Conservation (phyloP, 768 basidiomycete species). For the Russula earlei region DNA sequence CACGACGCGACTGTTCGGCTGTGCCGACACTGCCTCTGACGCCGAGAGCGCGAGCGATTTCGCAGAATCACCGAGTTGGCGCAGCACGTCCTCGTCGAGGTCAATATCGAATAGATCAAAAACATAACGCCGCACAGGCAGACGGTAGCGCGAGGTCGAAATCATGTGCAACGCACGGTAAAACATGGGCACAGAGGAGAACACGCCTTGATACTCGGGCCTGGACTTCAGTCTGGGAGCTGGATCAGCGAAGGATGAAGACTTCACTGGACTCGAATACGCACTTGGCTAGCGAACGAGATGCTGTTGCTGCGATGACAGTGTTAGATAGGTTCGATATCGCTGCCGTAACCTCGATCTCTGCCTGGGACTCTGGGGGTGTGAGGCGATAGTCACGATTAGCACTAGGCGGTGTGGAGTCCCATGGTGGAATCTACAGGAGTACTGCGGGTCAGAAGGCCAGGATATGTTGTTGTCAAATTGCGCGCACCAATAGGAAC, state of each 20-base stretch:
- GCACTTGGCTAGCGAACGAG: slow-evolving; percentile 78
- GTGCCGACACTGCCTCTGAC: slow-evolving; percentile 26
- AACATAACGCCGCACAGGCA: slow-evolving; percentile 88
- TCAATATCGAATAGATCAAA: slow-evolving; percentile 87
- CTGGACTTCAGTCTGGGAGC: slow-evolving; percentile 63
- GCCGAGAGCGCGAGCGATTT: slow-evolving; percentile 32
- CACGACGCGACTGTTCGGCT: slow-evolving; percentile 10
- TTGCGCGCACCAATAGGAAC: slow-evolving; percentile 60
- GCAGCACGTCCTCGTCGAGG: slow-evolving; percentile 53
- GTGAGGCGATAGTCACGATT: slow-evolving; percentile 40
- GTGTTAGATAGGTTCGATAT: slow-evolving; percentile 93
- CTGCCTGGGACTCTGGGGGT: slow-evolving; percentile 57
- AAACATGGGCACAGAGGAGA: slow-evolving; percentile 68
- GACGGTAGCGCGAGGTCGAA: slow-evolving; percentile 81
- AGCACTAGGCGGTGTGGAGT: slow-evolving; percentile 27
- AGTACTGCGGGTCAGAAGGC: slow-evolving; percentile 4
- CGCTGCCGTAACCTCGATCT: slow-evolving; percentile 78
- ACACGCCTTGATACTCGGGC: slow-evolving; percentile 63
- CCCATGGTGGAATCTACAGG: slow-evolving; percentile 66
- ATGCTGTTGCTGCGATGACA: slow-evolving; percentile 91
- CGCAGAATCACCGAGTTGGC: slow-evolving; percentile 43
- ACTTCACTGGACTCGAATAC: slow-evolving; percentile 18
- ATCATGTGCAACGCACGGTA: slow-evolving; percentile 83
- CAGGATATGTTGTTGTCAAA: background rate
- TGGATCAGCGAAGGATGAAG: background rate